Percentiles rank a stretch among this genome's conserved stretches.
Evolutionary conservation across 1,139 yeast genomes (phyloP).

Genomic region (Yamadazyma oceani): DNA sequence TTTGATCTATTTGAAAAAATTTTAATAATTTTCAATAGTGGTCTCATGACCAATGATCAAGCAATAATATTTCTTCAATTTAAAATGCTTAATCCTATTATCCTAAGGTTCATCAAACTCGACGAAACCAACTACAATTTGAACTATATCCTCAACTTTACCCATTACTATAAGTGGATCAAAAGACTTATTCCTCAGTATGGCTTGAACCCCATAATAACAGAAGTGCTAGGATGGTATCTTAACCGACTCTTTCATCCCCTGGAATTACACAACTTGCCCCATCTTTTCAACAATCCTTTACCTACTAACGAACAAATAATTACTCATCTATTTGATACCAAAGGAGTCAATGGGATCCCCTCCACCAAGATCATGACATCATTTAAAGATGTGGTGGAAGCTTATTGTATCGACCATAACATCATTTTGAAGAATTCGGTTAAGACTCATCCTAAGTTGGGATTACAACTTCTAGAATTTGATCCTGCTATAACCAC

Average conservation of each 20-base stretch:
- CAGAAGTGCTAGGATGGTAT: background rate
- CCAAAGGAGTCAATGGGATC: slow-evolving; percentile 25
- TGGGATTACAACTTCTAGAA: slow-evolving; percentile 27
- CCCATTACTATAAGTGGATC: slow-evolving; percentile 1
- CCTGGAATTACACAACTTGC: background rate
- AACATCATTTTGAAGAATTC: slow-evolving; percentile 24
- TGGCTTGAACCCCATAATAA: background rate
- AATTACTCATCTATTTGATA: background rate
- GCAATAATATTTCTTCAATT: slow-evolving; percentile 25
- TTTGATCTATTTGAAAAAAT: slow-evolving; percentile 1
- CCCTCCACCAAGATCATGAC: slow-evolving; percentile 32
- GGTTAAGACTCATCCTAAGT: slow-evolving; percentile 16
- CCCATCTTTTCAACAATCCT: background rate
- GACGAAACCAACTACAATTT: background rate
- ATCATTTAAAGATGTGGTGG: slow-evolving; percentile 41
- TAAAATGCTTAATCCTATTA: slow-evolving; percentile 28
- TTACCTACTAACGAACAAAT: slow-evolving; percentile 6
- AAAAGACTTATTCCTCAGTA: background rate
- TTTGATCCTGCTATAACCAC: too few relatives aligned
- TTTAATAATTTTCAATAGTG: background rate
- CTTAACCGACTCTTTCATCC: slow-evolving; percentile 1
- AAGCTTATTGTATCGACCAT: slow-evolving; percentile 27
- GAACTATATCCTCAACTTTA: slow-evolving; percentile 1
- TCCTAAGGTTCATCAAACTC: slow-evolving; percentile 15
- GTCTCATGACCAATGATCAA: slow-evolving; percentile 6